Conservation (phyloP, 768 basidiomycete species). For the Pleurotus salmoneostramineus region DNA sequence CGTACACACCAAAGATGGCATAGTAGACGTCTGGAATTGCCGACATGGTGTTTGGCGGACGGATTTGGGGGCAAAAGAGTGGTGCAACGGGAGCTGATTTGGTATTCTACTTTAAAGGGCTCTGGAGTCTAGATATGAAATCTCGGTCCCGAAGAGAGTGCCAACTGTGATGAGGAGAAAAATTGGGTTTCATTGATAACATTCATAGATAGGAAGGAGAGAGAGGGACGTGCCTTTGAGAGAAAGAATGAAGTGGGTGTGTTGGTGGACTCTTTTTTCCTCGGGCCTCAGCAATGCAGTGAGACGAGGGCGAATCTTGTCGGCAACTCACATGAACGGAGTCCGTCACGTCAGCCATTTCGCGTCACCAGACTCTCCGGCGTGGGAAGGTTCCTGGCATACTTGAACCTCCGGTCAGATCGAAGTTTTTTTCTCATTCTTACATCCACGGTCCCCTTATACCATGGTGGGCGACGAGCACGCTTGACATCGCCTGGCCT, state of each 20-base stretch:
- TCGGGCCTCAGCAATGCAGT: neutral
- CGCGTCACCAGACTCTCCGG: neutral
- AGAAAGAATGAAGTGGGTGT: neutral
- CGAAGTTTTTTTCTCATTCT: slow-evolving; percentile 27
- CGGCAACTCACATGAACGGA: neutral
- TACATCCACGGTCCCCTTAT: slow-evolving; percentile 54
- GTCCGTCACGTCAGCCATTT: slow-evolving; percentile 1
- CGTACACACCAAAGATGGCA: slow-evolving; percentile 69
- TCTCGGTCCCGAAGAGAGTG: slow-evolving; percentile 8
- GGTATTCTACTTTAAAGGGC: neutral
- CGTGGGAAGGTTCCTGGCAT: slow-evolving; percentile 13
- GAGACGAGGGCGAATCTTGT: neutral
- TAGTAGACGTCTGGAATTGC: slow-evolving; percentile 74
- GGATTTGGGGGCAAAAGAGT: slow-evolving; percentile 27
- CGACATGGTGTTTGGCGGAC: slow-evolving; percentile 30
- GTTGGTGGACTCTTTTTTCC: neutral
- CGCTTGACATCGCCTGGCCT: slow-evolving; percentile 46
- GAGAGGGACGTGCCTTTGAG: neutral
- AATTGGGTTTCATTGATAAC: neutral
- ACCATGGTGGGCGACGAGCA: slow-evolving; percentile 61
- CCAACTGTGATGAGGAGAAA: neutral
- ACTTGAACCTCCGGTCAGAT: slow-evolving; percentile 14
- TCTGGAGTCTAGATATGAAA: slow-evolving; percentile 15
- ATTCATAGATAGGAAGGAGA: neutral
- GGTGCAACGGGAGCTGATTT: neutral